Conservation (phyloP, 2,329 filamentous ascomycete genomes). For the Alternaria sp. region DNA sequence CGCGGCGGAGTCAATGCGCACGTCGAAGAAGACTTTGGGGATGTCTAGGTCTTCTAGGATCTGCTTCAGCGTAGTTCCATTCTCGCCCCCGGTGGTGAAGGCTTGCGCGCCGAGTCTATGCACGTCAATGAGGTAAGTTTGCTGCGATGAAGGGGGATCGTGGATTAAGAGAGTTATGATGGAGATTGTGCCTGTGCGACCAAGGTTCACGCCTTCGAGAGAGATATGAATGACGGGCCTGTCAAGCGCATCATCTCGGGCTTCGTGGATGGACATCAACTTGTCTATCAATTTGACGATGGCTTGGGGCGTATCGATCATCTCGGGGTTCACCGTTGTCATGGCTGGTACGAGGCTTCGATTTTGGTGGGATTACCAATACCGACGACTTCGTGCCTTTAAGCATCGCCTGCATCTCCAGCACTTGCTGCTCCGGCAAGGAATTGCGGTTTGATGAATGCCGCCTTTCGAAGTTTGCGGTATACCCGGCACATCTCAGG, state of each 20-base stretch:
- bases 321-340: not conserved
- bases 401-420: not conserved
- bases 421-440: not conserved
- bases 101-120: slow-evolving; percentile 27
- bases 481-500: not conserved
- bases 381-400: not conserved
- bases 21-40: slow-evolving; percentile 38
- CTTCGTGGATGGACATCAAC: not conserved
- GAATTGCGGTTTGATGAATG: not conserved
- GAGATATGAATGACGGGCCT: not conserved
- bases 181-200: not conserved
- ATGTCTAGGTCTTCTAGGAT: too few species aligned
- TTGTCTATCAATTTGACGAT: accelerated
- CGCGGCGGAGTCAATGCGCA: slow-evolving; percentile 36
- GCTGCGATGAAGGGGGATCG: not conserved
- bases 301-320: not conserved
- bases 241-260: not conserved
- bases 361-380: too few species aligned
- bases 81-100: slow-evolving; percentile 24
- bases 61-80: not conserved
- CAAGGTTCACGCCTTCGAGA: not conserved
- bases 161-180: not conserved
- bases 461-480: not conserved
- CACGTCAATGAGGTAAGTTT: slow-evolving; percentile 37
- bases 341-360: not conserved